A percentile compares a stretch with the other conserved stretches of the same genome.
These are phyloP conservation scores for Daldinia eschscholtzii DNA, from an alignment of 2,329 filamentous ascomycete genomes.

Conservation along the genomic window DNA sequence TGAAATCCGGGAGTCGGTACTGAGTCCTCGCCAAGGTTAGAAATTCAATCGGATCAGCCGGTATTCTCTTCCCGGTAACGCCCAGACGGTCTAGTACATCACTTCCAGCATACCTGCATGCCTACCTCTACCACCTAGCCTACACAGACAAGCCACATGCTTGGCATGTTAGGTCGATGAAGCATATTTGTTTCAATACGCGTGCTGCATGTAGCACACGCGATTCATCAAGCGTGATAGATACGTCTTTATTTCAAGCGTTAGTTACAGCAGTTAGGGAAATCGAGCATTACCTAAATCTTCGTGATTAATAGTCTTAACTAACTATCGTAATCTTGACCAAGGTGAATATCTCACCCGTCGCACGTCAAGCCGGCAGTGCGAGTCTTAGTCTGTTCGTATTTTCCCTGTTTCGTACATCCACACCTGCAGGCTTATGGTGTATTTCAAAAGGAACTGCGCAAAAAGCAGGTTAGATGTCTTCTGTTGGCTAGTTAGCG, in stretches of 20 bases:
- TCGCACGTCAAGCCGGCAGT: neutral
- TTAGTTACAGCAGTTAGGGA: neutral
- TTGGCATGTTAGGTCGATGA: neutral
- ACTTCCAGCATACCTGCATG: neutral
- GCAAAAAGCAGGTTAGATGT: neutral
- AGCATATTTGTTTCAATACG: neutral
- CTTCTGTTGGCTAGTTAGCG: neutral
- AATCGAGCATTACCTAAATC: neutral
- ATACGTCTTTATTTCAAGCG: neutral
- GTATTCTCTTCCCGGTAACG: conserved; percentile 31
- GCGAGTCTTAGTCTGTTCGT: neutral
- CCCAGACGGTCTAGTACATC: conserved; percentile 6
- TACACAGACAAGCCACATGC: neutral
- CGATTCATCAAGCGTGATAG: neutral
- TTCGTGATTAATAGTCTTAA: neutral
- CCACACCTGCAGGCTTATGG: neutral
- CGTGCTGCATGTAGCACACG: neutral
- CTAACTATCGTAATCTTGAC: neutral
- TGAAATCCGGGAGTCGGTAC: conserved; percentile 21
- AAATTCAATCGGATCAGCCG: conserved; percentile 31
- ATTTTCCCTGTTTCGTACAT: neutral
- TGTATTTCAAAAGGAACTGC: neutral
- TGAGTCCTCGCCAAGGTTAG: conserved; percentile 29
- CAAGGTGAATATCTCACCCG: neutral
- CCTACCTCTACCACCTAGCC: too few relatives aligned